Conservation (phyloP, 2,329 filamentous ascomycete genomes). For the Fusarium sp. region DNA sequence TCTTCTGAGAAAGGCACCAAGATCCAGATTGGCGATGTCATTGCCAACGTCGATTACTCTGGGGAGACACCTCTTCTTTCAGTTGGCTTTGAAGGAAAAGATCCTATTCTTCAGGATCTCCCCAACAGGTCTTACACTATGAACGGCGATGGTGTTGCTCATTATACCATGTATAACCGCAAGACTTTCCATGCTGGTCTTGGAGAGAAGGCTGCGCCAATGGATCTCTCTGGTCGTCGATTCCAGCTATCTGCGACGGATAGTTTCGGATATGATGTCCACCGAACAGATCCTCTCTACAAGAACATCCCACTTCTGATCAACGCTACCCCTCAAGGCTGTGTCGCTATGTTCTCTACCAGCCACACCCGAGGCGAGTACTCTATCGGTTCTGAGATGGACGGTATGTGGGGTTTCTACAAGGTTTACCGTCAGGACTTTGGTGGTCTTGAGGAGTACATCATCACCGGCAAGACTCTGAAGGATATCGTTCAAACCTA, state of each 20-base stretch:
- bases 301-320: slow-evolving; percentile 81
- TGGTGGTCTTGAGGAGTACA: slow-evolving; percentile 77
- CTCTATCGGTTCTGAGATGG: slow-evolving; percentile 76
- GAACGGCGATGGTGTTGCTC: slow-evolving; percentile 70
- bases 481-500: slow-evolving; percentile 74
- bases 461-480: slow-evolving; percentile 73
- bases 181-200: slow-evolving; percentile 75
- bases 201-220: slow-evolving; percentile 78
- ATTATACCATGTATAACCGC: slow-evolving; percentile 72
- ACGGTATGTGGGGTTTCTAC: slow-evolving; percentile 80
- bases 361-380: slow-evolving; percentile 72
- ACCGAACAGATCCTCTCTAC: slow-evolving; percentile 77
- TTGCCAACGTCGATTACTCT: slow-evolving; percentile 68
- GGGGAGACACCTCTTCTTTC: slow-evolving; percentile 66
- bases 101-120: slow-evolving; percentile 70
- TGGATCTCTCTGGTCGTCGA: slow-evolving; percentile 74
- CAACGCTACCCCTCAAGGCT: slow-evolving; percentile 72
- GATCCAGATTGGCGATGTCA: slow-evolving; percentile 60
- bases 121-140: slow-evolving; percentile 73
- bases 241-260: slow-evolving; percentile 77
- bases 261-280: slow-evolving; percentile 78
- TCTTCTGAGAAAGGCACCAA: slow-evolving; percentile 50
- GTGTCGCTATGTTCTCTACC: slow-evolving; percentile 75
- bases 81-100: slow-evolving; percentile 60
- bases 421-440: slow-evolving; percentile 79